Percentiles rank a stretch among this genome's conserved stretches.
Conservation (phyloP, 371 early-diverging fungal genomes). For the Actinomucor elegans region DNA sequence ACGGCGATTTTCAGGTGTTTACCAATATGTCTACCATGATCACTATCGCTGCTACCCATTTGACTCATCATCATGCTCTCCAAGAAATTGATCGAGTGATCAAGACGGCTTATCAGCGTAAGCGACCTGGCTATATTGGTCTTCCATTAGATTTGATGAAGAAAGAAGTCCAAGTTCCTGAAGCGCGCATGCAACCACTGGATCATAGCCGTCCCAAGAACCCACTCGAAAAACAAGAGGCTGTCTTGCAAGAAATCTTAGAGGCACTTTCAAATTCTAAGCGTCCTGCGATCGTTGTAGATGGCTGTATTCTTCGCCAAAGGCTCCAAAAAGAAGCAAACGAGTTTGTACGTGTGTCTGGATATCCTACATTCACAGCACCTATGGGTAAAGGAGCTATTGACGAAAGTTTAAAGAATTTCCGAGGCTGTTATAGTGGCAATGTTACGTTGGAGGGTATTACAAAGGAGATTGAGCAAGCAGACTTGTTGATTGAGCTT, state of each 20-base stretch:
- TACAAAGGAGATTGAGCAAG: slow-evolving; percentile 28
- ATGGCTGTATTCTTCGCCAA: slow-evolving; percentile 46
- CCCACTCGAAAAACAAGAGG: slow-evolving; percentile 22
- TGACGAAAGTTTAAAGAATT: slow-evolving; percentile 31
- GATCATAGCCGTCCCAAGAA: slow-evolving; percentile 17
- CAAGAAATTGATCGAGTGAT: slow-evolving; percentile 45
- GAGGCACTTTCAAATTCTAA: slow-evolving; percentile 29
- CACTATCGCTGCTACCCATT: slow-evolving; percentile 36
- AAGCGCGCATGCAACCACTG: background rate
- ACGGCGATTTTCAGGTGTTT: slow-evolving; percentile 51
- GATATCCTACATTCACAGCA: slow-evolving; percentile 39
- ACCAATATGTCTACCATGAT: slow-evolving; percentile 36
- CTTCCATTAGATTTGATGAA: slow-evolving; percentile 48
- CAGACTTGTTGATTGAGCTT: slow-evolving; percentile 46
- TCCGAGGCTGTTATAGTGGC: slow-evolving; percentile 42
- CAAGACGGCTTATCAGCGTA: slow-evolving; percentile 13
- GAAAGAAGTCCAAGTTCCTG: slow-evolving; percentile 24
- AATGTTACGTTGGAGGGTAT: slow-evolving; percentile 28
- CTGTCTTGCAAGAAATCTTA: slow-evolving; percentile 24
- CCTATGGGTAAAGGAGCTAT: slow-evolving; percentile 54
- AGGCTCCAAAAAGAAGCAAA: slow-evolving; percentile 24
- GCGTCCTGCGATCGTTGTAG: slow-evolving; percentile 42
- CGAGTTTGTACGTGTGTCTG: slow-evolving; percentile 30
- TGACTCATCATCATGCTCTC: slow-evolving; percentile 29
- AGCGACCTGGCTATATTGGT: slow-evolving; percentile 47